Base-by-base conservation (phyloP, 2,329 filamentous ascomycete genomes). In the Diaporthe longicolla region DNA sequence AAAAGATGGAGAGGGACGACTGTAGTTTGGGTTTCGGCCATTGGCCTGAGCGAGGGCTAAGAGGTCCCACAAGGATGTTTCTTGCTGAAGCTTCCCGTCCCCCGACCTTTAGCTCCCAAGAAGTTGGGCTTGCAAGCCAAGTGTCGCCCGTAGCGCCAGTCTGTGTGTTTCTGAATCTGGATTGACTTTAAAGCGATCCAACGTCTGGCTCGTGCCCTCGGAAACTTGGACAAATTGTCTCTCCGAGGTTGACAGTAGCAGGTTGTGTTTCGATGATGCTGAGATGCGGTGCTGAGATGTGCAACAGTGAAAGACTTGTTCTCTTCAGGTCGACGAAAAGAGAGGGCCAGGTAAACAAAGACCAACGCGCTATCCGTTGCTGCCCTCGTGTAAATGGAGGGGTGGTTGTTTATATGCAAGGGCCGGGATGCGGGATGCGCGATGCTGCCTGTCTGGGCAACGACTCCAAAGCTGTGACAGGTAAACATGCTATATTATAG, bases 341-440 rank as follows among this genome's bases (percentile, higher is more conserved):
- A n/a, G 15, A 35, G 2, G 24, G 4, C 8, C 45, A 52, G 29
- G 29, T 66, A 35, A 66, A 66, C 61, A 66, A 66, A 52, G 26
- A 66, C n/a, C 45, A 66, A 50, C 63, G 45, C 45, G 45, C 45
- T 52, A 13, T 21, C 43, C 37, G 63, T 26, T 40, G 63, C 29
- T 66, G 63, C 29, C 21, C 45, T 52, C 63, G 63, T 35, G 32
- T 43, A 43, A 26, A 54, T 40, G 48, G 63, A 37, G 32, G 63
- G 48, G 48, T 54, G 45, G n/a, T 24, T 54, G 48, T 40, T 68
- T 54, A 54, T 68, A 52, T 68, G 63, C 63, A 52, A 68, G 63
- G 48, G 32, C 63, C 63, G 40, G 63, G 48, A 68, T 48, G 63
- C 45, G 6, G 11, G 43, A 66, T 48, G 61, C 61, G 45, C 19